Percentiles rank a stretch among this genome's conserved stretches.
Conservation (phyloP, 768 basidiomycete genomes). For the Leccinum sublutescens region DNA sequence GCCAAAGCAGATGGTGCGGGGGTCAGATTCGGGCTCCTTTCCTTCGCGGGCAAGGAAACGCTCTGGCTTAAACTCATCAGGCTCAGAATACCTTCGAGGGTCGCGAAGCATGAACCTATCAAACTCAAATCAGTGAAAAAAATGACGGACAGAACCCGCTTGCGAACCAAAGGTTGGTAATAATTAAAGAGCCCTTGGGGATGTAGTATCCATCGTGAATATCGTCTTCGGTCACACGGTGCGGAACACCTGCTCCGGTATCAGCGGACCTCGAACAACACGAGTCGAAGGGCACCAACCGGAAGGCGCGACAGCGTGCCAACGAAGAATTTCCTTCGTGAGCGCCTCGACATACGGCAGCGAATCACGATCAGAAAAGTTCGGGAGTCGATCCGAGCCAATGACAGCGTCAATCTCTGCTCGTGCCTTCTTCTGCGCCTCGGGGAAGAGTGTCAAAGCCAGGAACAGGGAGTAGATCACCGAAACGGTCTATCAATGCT, state of each 20-base stretch:
- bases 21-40: conserved; percentile 49
- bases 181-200: conserved; percentile 42
- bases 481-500: conserved; percentile 53
- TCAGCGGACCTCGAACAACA: conserved; percentile 28
- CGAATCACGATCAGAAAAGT: conserved; percentile 52
- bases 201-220: conserved; percentile 61
- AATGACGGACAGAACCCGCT: conserved; percentile 2
- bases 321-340: conserved; percentile 53
- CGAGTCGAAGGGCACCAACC: conserved; percentile 35
- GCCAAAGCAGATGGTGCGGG: conserved; percentile 62
- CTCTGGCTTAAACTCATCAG: conserved; percentile 57
- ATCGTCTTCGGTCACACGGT: conserved; percentile 58
- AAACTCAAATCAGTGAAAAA: neutral
- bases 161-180: conserved; percentile 25
- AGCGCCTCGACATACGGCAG: conserved; percentile 64
- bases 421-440: conserved; percentile 57
- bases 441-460: conserved; percentile 57
- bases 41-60: conserved; percentile 46
- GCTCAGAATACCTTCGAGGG: conserved; percentile 45
- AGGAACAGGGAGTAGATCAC: conserved; percentile 60
- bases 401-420: conserved; percentile 59
- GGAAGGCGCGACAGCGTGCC: conserved; percentile 39
- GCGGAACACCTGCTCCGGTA: conserved; percentile 35
- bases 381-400: conserved; percentile 59
- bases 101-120: conserved; percentile 34